A percentile compares a stretch with the other conserved stretches of the same genome.
These are phyloP conservation scores for Termitomyces sp. DNA, from an alignment of 768 basidiomycete species.

Conservation along the genomic window DNA sequence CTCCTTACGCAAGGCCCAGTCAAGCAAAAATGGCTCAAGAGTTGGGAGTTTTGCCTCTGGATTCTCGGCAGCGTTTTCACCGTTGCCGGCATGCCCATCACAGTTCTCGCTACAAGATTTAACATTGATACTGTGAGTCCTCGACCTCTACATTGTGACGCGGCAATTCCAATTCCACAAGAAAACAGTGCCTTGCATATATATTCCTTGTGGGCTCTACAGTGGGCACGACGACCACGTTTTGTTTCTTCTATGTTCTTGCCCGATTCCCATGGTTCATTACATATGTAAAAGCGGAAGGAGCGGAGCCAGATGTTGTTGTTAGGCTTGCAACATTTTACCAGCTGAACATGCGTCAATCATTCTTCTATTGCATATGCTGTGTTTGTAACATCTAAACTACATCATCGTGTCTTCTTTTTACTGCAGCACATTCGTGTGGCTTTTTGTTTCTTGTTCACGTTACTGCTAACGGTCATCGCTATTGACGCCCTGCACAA, in stretches of 20 bases:
- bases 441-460: constrained; percentile 71
- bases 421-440: constrained; percentile 56
- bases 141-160: background rate
- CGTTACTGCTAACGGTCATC: constrained; percentile 60
- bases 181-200: constrained; percentile 61
- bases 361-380: background rate
- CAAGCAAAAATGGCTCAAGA: constrained; percentile 72
- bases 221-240: constrained; percentile 60
- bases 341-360: constrained; percentile 64
- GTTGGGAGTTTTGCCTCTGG: constrained; percentile 76
- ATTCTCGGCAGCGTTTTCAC: constrained; percentile 59
- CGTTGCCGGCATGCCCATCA: constrained; percentile 68
- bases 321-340: constrained; percentile 71
- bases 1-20: constrained; percentile 71
- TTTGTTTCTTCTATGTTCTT: constrained; percentile 70
- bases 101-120: constrained; percentile 52
- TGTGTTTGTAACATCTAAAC: background rate
- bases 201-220: constrained; percentile 71
- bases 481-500: constrained; percentile 58
- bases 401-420: background rate
- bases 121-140: constrained; percentile 51
- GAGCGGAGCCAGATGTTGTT: constrained; percentile 71
- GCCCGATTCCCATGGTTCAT: constrained; percentile 69
- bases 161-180: constrained; percentile 6
- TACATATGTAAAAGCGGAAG: constrained; percentile 61